Evolutionary conservation across 768 basidiomycete genomes (phyloP).

Genomic region (Symmetrospora coprosmae): DNA sequence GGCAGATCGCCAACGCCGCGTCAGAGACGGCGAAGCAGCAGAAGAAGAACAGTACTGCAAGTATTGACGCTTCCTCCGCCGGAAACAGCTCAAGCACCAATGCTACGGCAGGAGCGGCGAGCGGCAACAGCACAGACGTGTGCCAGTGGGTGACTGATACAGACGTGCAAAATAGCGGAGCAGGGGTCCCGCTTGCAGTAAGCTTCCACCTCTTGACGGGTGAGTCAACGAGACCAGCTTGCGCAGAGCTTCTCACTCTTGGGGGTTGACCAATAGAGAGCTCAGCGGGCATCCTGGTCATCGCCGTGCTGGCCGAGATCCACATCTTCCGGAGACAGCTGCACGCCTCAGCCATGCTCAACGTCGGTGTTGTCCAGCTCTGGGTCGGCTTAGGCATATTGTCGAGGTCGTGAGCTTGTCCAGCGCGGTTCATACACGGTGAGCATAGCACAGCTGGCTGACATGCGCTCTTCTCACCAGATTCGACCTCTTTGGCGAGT

Average conservation of each 20-base stretch:
- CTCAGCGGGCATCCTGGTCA: not conserved
- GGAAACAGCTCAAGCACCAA: no score
- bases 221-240: not conserved
- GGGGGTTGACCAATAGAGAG: not conserved
- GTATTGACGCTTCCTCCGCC: not conserved
- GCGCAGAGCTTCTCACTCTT: not conserved
- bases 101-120: no score
- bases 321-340: not conserved
- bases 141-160: slow-evolving; percentile 17
- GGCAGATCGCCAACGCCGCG: not conserved
- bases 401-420: not conserved
- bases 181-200: not conserved
- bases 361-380: slow-evolving; percentile 13
- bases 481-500: not conserved
- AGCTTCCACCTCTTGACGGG: slow-evolving; percentile 1
- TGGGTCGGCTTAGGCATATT: slow-evolving; percentile 6
- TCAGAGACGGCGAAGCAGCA: not conserved
- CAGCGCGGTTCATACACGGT: not conserved
- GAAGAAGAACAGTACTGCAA: not conserved
- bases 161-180: slow-evolving; percentile 5
- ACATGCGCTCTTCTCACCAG: not conserved
- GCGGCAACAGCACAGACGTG: not conserved
- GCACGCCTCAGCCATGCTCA: slow-evolving; percentile 1
- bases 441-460: no score
- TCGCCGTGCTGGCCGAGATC: slow-evolving; percentile 4